Base-by-base conservation (phyloP, 225 moss, liverwort and hornwort genomes). In the Thuidium tamariscinum region DNA sequence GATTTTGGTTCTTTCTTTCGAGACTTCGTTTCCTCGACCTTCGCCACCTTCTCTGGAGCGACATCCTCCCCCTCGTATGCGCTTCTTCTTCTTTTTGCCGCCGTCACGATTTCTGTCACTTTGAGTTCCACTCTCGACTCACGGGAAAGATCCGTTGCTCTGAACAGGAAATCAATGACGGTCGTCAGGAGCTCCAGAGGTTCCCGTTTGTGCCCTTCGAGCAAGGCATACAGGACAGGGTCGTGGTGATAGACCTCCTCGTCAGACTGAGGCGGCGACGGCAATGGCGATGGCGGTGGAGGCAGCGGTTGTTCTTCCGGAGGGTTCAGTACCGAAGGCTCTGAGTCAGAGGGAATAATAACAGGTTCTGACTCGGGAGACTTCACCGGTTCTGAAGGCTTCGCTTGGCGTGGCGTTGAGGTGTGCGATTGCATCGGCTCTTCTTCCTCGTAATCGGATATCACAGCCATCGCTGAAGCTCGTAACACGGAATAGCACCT, bases 361-460 rank as follows among this genome's bases (percentile, higher is more conserved):
- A 49, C 27, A 36, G 84, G 49, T 49, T 84, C 84, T 7, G 74
- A 7, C 37, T 29, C 37, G 16, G 63, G 37, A 49, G 49, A 49
- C 63, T 63, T 74, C 18, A 82, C 54, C 67, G 85, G 51, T 79
- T 62, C 86, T 42, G 79, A 42, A 54, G 76, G 71, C 74, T 49
- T 81, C 82, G 80, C 34, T 61, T 84, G 86, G 78, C 84, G 90
- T 48, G 67, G 89, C 79, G 81, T 88, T 48, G 65, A 87, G 63
- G 68, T 32, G 57, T 71, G 88, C 17, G 86, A 82, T 85, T 83
- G 67, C 75, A 79, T 61, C 32, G 83, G 87, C 76, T 89, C 82
- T 83, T 91, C 87, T 84, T 95, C 98, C 79, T 95, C 95, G 27
- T 95, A 95, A 62, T 96, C 98, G n/a, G 95, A 95, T 68, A 98